A percentile compares a stretch with the other conserved stretches of the same genome.
Conservation (phyloP, 257 asterid genomes). For the Cinchona pubescens region DNA sequence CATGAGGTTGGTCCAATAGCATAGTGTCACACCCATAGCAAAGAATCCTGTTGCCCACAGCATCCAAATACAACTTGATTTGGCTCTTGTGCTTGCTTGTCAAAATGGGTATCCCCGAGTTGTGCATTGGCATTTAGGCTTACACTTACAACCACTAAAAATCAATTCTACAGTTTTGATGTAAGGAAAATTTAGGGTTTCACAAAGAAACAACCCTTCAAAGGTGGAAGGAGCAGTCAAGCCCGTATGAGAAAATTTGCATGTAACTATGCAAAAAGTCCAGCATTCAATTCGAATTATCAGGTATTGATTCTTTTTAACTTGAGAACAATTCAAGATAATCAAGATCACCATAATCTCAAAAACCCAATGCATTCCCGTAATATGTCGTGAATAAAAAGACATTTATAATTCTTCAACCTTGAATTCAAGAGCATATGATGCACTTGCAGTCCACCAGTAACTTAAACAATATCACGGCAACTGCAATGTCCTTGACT, state of each 20-base stretch:
- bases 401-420: background rate
- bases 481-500: background rate
- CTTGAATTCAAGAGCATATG: background rate
- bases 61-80: background rate
- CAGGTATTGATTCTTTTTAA: background rate
- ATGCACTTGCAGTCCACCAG: background rate
- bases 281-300: background rate
- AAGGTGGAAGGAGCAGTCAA: background rate
- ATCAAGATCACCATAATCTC: background rate
- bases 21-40: background rate
- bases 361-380: background rate
- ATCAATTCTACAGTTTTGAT: background rate
- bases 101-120: background rate
- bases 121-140: background rate
- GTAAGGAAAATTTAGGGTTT: background rate
- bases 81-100: background rate
- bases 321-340: background rate
- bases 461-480: background rate
- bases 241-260: background rate
- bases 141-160: background rate
- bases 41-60: background rate
- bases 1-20: background rate
- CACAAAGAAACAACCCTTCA: background rate
- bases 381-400: background rate
- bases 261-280: background rate